phyloP scores from a whole-genome alignment of 257 asterid genomes.

The Ehretia macrophylla region DNA sequence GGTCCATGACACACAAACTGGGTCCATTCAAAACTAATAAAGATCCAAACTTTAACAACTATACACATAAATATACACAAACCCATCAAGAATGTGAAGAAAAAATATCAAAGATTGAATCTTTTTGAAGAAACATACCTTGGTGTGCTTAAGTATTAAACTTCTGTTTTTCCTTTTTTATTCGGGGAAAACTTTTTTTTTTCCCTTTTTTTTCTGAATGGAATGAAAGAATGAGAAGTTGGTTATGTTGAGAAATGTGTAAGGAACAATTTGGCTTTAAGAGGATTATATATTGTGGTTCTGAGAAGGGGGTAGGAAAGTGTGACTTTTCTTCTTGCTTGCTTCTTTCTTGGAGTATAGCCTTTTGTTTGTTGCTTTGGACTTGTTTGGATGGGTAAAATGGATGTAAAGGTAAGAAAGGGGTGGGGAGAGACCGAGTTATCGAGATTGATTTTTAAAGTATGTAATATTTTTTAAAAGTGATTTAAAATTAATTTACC shows the following conservation, averaged over 20 bases:
- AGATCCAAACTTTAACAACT: constrained; percentile 20
- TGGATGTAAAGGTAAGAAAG: too few relatives aligned
- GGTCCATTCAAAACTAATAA: constrained; percentile 19
- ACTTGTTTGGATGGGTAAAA: neutral
- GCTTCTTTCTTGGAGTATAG: constrained; percentile 13
- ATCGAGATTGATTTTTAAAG: too few relatives aligned
- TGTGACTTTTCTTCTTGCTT: constrained; percentile 57
- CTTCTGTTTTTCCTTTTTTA: too few relatives aligned
- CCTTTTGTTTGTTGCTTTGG: neutral
- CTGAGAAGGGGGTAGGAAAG: constrained; percentile 41
- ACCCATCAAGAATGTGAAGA: neutral
- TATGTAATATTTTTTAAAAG: too few relatives aligned
- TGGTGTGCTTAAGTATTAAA: neutral
- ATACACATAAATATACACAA: neutral
- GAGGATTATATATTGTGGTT: constrained; percentile 33
- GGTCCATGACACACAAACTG: neutral
- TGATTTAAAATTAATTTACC: too few relatives aligned
- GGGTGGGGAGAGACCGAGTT: too few relatives aligned
- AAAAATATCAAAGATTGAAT: neutral
- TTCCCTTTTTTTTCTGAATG: neutral
- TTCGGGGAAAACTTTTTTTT: too few relatives aligned
- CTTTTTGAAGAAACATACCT: constrained; percentile 30
- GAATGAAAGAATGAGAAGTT: constrained; percentile 7
- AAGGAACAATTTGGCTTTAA: constrained; percentile 18
- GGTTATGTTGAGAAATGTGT: constrained; percentile 8